phyloP scores from a whole-genome alignment of 306 rosid genomes.

The Prunus mume region DNA sequence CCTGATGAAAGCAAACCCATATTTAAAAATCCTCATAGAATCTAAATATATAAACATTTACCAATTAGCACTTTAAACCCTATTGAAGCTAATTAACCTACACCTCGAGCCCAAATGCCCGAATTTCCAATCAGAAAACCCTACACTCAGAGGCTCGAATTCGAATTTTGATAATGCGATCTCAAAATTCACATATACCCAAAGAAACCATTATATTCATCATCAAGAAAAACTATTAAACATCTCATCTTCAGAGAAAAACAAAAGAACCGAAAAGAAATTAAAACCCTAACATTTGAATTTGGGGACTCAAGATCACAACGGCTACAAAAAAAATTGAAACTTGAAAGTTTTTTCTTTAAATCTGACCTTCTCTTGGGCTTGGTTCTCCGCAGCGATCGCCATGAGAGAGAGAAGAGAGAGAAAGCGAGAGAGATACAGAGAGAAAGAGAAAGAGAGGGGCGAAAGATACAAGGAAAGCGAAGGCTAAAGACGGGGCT shows the following conservation, averaged over 20 bases:
- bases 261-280: neutral
- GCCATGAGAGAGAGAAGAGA: slow-evolving; percentile 49
- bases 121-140: neutral
- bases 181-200: neutral
- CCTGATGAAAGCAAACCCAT: slow-evolving; percentile 37
- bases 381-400: slow-evolving; percentile 64
- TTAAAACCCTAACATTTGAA: slow-evolving; percentile 21
- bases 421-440: slow-evolving; percentile 13
- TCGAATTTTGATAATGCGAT: neutral
- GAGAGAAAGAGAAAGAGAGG: neutral
- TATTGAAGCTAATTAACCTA: neutral
- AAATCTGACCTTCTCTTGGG: slow-evolving; percentile 56
- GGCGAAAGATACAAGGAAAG: neutral
- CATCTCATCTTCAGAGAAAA: neutral
- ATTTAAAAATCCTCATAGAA: slow-evolving; percentile 6
- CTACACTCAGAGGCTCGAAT: neutral
- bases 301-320: slow-evolving; percentile 5
- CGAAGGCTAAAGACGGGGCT: neutral
- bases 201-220: neutral
- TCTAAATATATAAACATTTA: neutral
- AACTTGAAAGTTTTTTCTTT: neutral
- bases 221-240: neutral
- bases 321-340: neutral
- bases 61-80: neutral
- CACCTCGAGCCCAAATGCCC: neutral